Conservation (phyloP, 139 green algal species). For the Micractinium conductrix region DNA sequence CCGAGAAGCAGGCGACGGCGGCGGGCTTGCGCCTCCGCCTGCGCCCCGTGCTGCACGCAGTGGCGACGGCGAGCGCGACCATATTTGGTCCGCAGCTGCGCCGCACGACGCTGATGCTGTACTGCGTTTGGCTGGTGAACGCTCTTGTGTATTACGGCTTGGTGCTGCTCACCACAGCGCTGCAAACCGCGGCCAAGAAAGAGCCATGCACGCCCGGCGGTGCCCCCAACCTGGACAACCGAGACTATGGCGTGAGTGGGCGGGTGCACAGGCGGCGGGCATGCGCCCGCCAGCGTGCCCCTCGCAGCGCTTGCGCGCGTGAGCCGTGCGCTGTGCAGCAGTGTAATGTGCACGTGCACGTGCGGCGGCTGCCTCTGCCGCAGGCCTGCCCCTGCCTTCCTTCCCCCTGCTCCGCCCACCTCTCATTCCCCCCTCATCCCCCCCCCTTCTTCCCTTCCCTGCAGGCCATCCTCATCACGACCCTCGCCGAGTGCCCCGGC, state of each 20-base stretch:
- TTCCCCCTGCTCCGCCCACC: background rate
- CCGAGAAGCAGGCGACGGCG: background rate
- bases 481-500: constrained; percentile 44
- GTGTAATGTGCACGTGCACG: background rate
- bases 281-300: too few relatives aligned
- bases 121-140: constrained; percentile 73
- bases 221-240: constrained; percentile 13
- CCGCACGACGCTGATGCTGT: constrained; percentile 68
- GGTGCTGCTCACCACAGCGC: constrained; percentile 75
- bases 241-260: constrained; percentile 46
- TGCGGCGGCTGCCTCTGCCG: background rate
- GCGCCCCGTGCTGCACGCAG: background rate
- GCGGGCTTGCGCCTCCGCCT: background rate
- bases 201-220: constrained; percentile 32
- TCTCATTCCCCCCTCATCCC: background rate
- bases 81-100: constrained; percentile 40
- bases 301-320: too few relatives aligned
- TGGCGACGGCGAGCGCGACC: constrained; percentile 2
- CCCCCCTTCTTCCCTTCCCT: background rate
- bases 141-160: constrained; percentile 83
- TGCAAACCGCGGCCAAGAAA: constrained; percentile 50
- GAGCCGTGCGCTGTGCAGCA: too few relatives aligned
- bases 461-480: constrained; percentile 58
- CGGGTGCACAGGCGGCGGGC: background rate
- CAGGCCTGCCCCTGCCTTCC: background rate